Evolutionary conservation across 2,329 filamentous ascomycete species (phyloP).

Genomic region (Aaosphaeria pasadenensis): DNA sequence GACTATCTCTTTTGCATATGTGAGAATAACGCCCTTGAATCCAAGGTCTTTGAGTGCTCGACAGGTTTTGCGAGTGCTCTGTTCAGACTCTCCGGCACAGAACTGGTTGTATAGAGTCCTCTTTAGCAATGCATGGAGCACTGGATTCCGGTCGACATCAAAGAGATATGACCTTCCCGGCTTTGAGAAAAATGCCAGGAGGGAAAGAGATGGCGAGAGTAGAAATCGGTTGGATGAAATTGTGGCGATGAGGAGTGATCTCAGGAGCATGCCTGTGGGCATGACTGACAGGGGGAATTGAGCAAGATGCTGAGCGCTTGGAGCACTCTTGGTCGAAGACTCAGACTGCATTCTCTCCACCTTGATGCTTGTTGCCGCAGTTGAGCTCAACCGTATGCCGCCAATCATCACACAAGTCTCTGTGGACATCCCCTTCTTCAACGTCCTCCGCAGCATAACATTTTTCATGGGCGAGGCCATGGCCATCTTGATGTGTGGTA

Average conservation of each 20-base stretch:
- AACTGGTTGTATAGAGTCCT: constrained; percentile 87
- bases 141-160: constrained; percentile 68
- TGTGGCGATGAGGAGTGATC: constrained; percentile 40
- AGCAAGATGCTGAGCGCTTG: neutral
- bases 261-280: constrained; percentile 25
- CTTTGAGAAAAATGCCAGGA: constrained; percentile 41
- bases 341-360: too few species aligned
- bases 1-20: constrained; percentile 70
- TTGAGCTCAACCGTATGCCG: too few species aligned
- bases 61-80: constrained; percentile 63
- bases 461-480: too few species aligned
- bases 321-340: neutral
- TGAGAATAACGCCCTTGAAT: constrained; percentile 78
- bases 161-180: constrained; percentile 36
- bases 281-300: constrained; percentile 21
- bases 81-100: constrained; percentile 73
- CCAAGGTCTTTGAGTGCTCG: constrained; percentile 67
- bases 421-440: too few species aligned
- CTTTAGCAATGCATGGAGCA: constrained; percentile 71
- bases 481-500: too few species aligned
- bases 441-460: too few species aligned
- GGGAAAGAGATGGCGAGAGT: constrained; percentile 35
- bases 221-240: constrained; percentile 47
- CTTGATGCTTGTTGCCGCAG: too few species aligned
- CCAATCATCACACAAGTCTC: too few species aligned